phyloP scores from a whole-genome alignment of 1,284 basidiomycete species.

The Earliella scabrosa region DNA sequence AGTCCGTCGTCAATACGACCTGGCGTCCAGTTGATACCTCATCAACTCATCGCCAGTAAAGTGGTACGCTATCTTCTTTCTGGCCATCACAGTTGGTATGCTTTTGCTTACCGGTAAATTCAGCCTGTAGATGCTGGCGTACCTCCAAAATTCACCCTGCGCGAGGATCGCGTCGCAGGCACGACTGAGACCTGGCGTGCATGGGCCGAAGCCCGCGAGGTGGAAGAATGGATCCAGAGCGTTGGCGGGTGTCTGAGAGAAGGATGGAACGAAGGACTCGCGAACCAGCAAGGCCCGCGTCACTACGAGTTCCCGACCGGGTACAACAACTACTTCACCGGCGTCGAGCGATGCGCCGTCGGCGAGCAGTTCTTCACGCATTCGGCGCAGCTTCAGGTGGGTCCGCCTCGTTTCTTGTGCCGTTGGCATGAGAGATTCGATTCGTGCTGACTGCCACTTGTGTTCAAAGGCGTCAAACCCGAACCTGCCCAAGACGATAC shows the following conservation, averaged over 20 bases:
- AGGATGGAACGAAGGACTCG: slow-evolving; percentile 88
- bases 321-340: slow-evolving; percentile 82
- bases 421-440: neutral
- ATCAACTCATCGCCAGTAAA: slow-evolving; percentile 89
- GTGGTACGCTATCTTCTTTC: slow-evolving; percentile 41
- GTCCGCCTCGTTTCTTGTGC: neutral
- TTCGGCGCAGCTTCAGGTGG: slow-evolving; percentile 74
- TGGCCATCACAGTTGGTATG: neutral
- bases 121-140: slow-evolving; percentile 67
- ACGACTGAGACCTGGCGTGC: slow-evolving; percentile 81
- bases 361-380: slow-evolving; percentile 91
- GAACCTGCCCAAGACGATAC: slow-evolving; percentile 76
- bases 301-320: slow-evolving; percentile 98
- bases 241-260: slow-evolving; percentile 84
- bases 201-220: slow-evolving; percentile 86
- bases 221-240: slow-evolving; percentile 94
- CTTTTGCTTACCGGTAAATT: neutral
- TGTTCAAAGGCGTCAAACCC: slow-evolving; percentile 60
- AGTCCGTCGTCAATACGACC: slow-evolving; percentile 51
- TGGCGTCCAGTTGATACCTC: slow-evolving; percentile 72
- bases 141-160: slow-evolving; percentile 67
- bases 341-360: slow-evolving; percentile 80
- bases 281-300: slow-evolving; percentile 55
- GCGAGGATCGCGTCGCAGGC: slow-evolving; percentile 74
- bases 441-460: neutral